Conservation (phyloP, 768 basidiomycete genomes). For the Hypsizygus marmoreus region DNA sequence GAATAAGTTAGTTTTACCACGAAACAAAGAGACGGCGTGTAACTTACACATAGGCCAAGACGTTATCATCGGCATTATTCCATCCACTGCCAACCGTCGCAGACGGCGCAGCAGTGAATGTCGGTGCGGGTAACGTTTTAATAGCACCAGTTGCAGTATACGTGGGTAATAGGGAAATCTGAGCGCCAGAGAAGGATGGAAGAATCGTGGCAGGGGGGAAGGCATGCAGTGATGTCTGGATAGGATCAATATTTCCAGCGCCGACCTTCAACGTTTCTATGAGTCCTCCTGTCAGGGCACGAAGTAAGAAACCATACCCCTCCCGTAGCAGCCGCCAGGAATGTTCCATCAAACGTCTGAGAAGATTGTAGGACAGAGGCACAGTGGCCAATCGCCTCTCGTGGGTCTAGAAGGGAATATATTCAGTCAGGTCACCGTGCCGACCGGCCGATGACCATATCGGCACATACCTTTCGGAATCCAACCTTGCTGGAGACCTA, state of each 20-base stretch:
- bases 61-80: constrained; percentile 68
- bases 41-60: constrained; percentile 53
- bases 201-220: constrained; percentile 70
- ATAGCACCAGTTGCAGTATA: constrained; percentile 73
- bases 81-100: constrained; percentile 71
- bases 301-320: constrained; percentile 36
- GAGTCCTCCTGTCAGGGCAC: constrained; percentile 1
- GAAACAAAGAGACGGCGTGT: not conserved
- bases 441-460: not conserved
- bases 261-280: constrained; percentile 37
- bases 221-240: constrained; percentile 46
- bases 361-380: constrained; percentile 38
- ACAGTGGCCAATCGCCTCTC: constrained; percentile 48
- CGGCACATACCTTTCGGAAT: constrained; percentile 64
- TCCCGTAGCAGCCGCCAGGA: constrained; percentile 71
- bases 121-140: constrained; percentile 62
- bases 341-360: constrained; percentile 51
- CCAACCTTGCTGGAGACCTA: constrained; percentile 87
- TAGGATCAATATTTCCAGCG: constrained; percentile 59
- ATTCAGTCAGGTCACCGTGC: not conserved
- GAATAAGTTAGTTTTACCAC: constrained; percentile 5
- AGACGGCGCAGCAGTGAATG: constrained; percentile 58
- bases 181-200: constrained; percentile 53
- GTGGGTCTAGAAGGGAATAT: constrained; percentile 37
- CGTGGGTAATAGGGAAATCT: constrained; percentile 57